Conservation (phyloP, 129 eudicot genomes). For the Chrysanthemum makinoi region DNA sequence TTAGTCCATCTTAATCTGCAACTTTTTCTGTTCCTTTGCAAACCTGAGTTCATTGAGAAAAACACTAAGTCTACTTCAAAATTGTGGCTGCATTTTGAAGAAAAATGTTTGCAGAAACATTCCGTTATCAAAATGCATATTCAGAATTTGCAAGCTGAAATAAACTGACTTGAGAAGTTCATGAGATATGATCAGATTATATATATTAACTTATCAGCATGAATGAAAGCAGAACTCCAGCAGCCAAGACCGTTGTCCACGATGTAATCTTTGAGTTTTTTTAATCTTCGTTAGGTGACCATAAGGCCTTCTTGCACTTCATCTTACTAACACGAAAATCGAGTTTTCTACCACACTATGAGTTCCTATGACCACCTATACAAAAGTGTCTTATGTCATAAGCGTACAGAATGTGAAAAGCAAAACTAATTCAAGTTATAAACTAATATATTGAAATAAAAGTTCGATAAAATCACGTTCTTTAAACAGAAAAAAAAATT, state of each 20-base stretch:
- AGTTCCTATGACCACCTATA: too few species aligned
- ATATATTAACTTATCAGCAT: conserved; percentile 52
- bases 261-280: conserved; percentile 59
- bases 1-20: conserved; percentile 91
- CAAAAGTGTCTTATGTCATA: too few species aligned
- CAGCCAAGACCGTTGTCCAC: conserved; percentile 67
- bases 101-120: background rate
- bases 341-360: too few species aligned
- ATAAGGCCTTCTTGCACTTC: too few species aligned
- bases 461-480: too few species aligned
- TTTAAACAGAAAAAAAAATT: too few species aligned
- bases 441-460: too few species aligned
- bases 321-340: too few species aligned
- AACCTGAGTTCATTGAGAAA: conserved; percentile 37
- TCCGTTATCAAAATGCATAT: background rate
- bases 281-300: conserved; percentile 79
- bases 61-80: conserved; percentile 22
- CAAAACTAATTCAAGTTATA: too few species aligned
- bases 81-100: conserved; percentile 5
- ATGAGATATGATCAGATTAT: background rate
- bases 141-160: too few species aligned
- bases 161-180: background rate
- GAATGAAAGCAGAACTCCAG: conserved; percentile 69
- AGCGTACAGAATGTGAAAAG: too few species aligned
- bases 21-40: conserved; percentile 83